Base-by-base conservation (phyloP, 2,329 filamentous ascomycete species). In the Aspergillus persii region DNA sequence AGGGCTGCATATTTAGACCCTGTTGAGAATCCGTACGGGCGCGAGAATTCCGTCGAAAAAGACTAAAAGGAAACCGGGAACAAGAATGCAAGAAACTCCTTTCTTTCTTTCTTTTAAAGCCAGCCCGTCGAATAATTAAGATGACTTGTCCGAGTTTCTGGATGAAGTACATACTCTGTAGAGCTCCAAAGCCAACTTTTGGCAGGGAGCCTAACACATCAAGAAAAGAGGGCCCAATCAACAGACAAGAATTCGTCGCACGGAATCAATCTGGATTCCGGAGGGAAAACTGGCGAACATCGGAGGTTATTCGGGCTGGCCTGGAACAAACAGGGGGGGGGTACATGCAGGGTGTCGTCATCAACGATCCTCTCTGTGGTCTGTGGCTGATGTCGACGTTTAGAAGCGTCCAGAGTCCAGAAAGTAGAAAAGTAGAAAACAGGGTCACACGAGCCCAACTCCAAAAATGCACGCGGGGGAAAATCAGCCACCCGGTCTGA, bases 361-460 rank as follows among this genome's bases (percentile, higher is more conserved):
- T 51, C 29, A 30, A 15, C 15, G 48, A 26, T 30, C 15, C 31
- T 53, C 31, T 23, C 18, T 23, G 18, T 23, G 18, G 18, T 23
- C 18, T 23, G 18, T 23, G 18, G 18, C 18, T 23, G 18, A 23
- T 23, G 18, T 23, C 18, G 18, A 23, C 18, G 18, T 23, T 23
- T 23, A 23, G 31, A 52, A 36, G 31, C 8, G 15, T 8, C 31
- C 11, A 52, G 30, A 36, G 27, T 18, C 26, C 5, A 58, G 44
- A 54, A 49, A 29, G 18, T 23, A 23, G 18, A 49, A 58, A 12
- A 44, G 31, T 54, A 23, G 18, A 23, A 23, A 23, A 23, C 18
- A 23, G 18, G 18, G 18, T 23, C 18, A 23, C 53, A 55, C 48
- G 51, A 62, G 54, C 39, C 47, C 54, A 26, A 36, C 33, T 56